Evolutionary conservation across 2,329 filamentous ascomycete species (phyloP).

Genomic region (Alternaria gansuensis): DNA sequence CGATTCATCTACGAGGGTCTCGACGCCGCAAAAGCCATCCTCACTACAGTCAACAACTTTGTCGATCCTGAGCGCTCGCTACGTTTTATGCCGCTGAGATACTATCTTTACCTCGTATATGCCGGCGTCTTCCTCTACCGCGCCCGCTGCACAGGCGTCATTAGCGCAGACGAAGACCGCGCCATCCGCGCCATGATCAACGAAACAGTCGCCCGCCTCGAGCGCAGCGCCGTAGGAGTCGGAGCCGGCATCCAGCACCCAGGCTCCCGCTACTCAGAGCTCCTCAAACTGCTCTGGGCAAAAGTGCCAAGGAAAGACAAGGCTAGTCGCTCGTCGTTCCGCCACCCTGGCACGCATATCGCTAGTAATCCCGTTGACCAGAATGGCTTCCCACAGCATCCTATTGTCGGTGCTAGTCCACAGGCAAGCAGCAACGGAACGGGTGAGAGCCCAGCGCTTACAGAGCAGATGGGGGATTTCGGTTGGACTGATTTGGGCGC

Average conservation of each 20-base stretch:
- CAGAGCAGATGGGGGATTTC: constrained; percentile 60
- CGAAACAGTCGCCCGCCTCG: constrained; percentile 56
- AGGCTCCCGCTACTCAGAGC: constrained; percentile 58
- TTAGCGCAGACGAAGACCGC: constrained; percentile 58
- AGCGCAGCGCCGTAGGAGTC: constrained; percentile 54
- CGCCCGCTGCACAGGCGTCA: constrained; percentile 59
- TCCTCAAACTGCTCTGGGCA: constrained; percentile 59
- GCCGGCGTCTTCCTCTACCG: constrained; percentile 61
- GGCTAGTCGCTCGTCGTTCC: constrained; percentile 34
- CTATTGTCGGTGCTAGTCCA: constrained; percentile 33
- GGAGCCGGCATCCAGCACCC: constrained; percentile 56
- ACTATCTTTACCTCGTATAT: constrained; percentile 61
- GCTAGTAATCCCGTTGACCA: constrained; percentile 40
- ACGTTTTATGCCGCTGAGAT: constrained; percentile 60
- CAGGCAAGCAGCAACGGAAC: constrained; percentile 53
- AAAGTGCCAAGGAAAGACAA: constrained; percentile 54
- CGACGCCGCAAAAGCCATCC: constrained; percentile 60
- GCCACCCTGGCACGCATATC: constrained; percentile 46
- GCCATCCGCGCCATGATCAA: constrained; percentile 59
- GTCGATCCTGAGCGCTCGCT: constrained; percentile 59
- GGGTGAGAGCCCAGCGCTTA: constrained; percentile 54
- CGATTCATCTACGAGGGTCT: constrained; percentile 62
- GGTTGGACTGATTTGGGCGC: constrained; percentile 60
- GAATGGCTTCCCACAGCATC: constrained; percentile 36
- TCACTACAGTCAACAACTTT: constrained; percentile 62